Conservation (phyloP, 169 alveolate species). For the Eimeria acervulina region DNA sequence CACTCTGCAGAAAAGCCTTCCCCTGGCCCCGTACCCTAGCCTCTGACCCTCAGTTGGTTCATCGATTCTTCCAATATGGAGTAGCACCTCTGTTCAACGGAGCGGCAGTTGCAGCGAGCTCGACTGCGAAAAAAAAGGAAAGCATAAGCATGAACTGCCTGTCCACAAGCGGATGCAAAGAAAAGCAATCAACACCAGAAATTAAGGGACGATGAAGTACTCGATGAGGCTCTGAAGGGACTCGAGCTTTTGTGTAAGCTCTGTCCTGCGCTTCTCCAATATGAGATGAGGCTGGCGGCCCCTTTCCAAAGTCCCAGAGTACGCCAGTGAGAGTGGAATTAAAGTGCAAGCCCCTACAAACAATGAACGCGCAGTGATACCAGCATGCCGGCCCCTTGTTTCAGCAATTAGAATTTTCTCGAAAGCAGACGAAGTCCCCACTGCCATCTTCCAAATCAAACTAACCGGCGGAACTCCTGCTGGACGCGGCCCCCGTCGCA, state of each 20-base stretch:
- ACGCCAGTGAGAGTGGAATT: conserved; percentile 27
- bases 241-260: conserved; percentile 7
- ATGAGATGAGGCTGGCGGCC: conserved; percentile 16
- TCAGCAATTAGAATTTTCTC: neutral
- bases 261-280: conserved; percentile 26
- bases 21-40: neutral
- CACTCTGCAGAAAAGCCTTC: neutral
- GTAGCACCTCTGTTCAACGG: conserved; percentile 89
- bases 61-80: conserved; percentile 89
- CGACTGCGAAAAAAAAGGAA: conserved; percentile 56
- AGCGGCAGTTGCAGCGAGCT: conserved; percentile 88
- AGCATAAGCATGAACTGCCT: neutral
- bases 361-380: neutral
- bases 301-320: conserved; percentile 27
- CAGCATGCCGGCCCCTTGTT: neutral
- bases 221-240: conserved; percentile 28
- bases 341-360: neutral
- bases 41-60: conserved; percentile 87
- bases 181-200: neutral
- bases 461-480: neutral
- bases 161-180: neutral
- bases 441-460: neutral
- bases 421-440: neutral
- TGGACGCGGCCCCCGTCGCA: neutral
- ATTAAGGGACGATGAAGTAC: neutral